Evolutionary conservation across 2,329 filamentous ascomycete genomes (phyloP).

Genomic region (Seiridium cupressi): DNA sequence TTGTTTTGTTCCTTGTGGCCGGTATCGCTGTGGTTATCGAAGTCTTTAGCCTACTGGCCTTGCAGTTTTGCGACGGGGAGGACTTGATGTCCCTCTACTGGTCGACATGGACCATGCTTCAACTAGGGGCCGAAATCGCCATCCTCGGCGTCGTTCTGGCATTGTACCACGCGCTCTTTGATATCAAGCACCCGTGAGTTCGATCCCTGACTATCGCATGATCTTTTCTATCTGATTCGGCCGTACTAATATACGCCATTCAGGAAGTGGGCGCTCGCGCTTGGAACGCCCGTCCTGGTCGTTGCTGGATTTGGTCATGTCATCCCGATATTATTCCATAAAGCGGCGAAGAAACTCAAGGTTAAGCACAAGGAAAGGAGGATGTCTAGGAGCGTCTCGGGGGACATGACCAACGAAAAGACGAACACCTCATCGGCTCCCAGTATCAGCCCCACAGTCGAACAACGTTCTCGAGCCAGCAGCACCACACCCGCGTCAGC

Average conservation of each 20-base stretch:
- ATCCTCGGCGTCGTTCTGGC: constrained; percentile 55
- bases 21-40: constrained; percentile 50
- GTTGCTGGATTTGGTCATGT: constrained; percentile 53
- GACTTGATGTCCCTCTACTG: constrained; percentile 60
- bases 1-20: constrained; percentile 41
- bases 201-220: not conserved
- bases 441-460: not conserved
- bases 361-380: constrained; percentile 12
- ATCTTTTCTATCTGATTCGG: not conserved
- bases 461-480: constrained; percentile 1
- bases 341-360: constrained; percentile 11
- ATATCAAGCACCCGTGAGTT: constrained; percentile 51
- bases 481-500: not conserved
- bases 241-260: not conserved
- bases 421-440: not conserved
- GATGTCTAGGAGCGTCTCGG: not conserved
- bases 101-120: constrained; percentile 61
- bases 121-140: constrained; percentile 57
- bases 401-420: constrained; percentile 7
- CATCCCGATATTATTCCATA: constrained; percentile 25
- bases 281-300: constrained; percentile 59
- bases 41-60: constrained; percentile 49
- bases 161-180: constrained; percentile 46
- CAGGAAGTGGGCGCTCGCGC: constrained; percentile 51
- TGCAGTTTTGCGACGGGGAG: constrained; percentile 60